Evolutionary conservation across 345 rosid genomes (phyloP).

Genomic region (Gossypium stocksii): DNA sequence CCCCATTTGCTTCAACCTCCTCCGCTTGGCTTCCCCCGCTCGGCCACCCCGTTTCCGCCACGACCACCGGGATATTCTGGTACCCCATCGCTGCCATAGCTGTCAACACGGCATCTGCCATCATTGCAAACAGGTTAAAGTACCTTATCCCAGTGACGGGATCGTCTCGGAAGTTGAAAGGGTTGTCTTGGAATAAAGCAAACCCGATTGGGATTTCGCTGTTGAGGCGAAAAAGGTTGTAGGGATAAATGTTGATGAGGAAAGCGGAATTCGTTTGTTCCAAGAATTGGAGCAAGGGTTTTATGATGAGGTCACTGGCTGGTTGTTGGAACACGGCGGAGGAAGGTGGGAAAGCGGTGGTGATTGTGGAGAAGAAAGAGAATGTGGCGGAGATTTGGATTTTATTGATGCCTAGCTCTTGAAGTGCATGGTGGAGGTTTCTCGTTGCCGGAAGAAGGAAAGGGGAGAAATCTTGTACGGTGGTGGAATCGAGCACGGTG

Average conservation of each 20-base stretch:
- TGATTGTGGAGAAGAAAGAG: conserved; percentile 63
- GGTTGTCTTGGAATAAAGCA: conserved; percentile 70
- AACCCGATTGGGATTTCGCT: conserved; percentile 73
- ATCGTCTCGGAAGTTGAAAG: conserved; percentile 47
- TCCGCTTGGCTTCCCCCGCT: conserved; percentile 44
- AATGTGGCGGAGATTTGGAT: conserved; percentile 74
- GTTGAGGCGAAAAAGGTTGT: conserved; percentile 63
- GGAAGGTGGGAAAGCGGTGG: conserved; percentile 79
- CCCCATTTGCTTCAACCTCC: conserved; percentile 66
- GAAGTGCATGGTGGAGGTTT: conserved; percentile 52
- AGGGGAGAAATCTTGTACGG: conserved; percentile 38
- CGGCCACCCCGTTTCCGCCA: conserved; percentile 96
- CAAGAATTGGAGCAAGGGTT: conserved; percentile 64
- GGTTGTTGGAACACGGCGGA: conserved; percentile 66
- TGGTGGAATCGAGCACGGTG: conserved; percentile 41
- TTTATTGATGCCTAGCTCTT: conserved; percentile 54
- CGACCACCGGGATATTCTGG: conserved; percentile 61
- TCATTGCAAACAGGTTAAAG: conserved; percentile 78
- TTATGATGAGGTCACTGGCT: conserved; percentile 45
- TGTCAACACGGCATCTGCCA: conserved; percentile 70
- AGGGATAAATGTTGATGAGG: conserved; percentile 73
- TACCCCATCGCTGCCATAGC: conserved; percentile 78
- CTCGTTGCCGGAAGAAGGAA: conserved; percentile 65
- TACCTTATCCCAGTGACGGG: conserved; percentile 67
- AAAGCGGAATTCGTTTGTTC: conserved; percentile 68